Evolutionary conservation across 768 basidiomycete species (phyloP), one percentile per base, ranked within the genome.

Genomic region (Leccinum olivaceopallidum): DNA sequence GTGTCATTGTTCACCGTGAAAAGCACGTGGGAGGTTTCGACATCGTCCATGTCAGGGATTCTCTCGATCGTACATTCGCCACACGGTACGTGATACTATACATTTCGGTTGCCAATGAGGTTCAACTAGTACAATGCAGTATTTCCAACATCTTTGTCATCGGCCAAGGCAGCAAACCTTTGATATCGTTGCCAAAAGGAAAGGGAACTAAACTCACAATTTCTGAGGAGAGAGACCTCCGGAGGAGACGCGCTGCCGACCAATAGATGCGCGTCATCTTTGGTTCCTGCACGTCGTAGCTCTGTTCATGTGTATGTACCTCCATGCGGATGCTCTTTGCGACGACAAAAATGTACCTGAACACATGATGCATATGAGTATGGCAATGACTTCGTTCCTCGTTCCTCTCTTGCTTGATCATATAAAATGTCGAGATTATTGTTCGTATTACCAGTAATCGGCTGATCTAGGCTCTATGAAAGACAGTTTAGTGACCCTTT

Each of bases 1-100:
- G 97, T 81, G 86, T 94, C 64, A 97, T 99, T 71, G 87, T 94
- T 56, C 93, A 96, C 81, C 86, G 91, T 67, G 97, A 98, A 84
- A 94, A 94, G 82, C 97, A 98, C 78, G 80, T 93, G 67, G 97
- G 97, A 76, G 96, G 95, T 64, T 98, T 95, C 79, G 97, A 99
- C 80, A 98, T 99, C 62, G 93, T 98, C 60, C 96, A 98, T 73
- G 92, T 98, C 71, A 95, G 92, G 80, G 97, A 98, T 75, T 89
- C 92, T 53, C 81, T 96, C 64, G 96, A 97, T 76, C 84, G 94
- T 74, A 94, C 94, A 53, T 99, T 98, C 71, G 95, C 97, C 65
- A 99, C 97, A 69, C 94, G 96, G 94, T 95, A 74, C 60, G 88
- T 80, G 20, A 18, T 42, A 20, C 36, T 22, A 26, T 53, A 5